These are phyloP conservation scores for Cucumis cinereus DNA, from an alignment of 306 rosid species.

Conservation along the genomic window DNA sequence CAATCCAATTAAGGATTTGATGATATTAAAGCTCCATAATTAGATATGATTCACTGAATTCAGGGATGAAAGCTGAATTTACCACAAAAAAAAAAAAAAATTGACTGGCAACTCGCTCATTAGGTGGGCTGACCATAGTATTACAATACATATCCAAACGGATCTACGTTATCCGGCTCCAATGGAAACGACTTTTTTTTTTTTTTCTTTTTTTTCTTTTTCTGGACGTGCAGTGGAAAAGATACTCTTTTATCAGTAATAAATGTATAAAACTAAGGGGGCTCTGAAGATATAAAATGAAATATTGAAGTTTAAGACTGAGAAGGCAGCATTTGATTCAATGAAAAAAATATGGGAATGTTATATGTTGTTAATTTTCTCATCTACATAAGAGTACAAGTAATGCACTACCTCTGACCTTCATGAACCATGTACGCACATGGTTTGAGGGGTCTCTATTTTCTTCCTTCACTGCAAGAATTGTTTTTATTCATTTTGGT, in stretches of 20 bases:
- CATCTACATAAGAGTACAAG: neutral
- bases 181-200: neutral
- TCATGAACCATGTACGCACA: neutral
- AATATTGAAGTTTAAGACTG: neutral
- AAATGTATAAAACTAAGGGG: neutral
- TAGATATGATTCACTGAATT: neutral
- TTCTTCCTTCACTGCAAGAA: neutral
- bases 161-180: neutral
- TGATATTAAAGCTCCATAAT: neutral
- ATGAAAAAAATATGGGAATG: neutral
- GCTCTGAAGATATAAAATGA: neutral
- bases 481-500: constrained; percentile 25
- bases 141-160: neutral
- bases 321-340: neutral
- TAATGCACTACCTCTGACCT: neutral
- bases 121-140: neutral
- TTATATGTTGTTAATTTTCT: neutral
- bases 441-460: neutral
- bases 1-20: neutral
- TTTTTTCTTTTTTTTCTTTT: neutral
- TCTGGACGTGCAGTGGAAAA: neutral
- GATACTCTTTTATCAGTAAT: neutral
- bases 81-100: neutral
- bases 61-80: neutral
- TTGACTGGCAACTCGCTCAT: neutral